phyloP scores from a whole-genome alignment of 192 early-diverging fungal genomes.

The Thoreauomyces humboldtii region DNA sequence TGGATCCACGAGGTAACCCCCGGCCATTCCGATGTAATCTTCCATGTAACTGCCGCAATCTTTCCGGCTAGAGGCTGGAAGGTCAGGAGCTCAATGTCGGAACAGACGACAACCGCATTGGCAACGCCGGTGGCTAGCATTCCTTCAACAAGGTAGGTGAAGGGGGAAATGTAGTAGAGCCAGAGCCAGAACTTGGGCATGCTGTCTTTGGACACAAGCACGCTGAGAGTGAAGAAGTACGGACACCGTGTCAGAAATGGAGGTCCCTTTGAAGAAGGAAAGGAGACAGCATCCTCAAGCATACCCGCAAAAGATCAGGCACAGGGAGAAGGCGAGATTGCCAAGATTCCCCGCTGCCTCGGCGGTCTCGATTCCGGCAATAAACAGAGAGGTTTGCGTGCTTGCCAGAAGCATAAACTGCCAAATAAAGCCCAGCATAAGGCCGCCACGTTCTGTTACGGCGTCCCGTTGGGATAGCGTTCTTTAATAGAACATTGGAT shows the following conservation, averaged over 20 bases:
- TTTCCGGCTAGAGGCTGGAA: neutral
- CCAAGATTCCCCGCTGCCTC: slow-evolving; percentile 10
- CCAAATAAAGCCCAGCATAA: slow-evolving; percentile 3
- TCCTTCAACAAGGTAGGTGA: neutral
- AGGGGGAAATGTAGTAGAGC: slow-evolving; percentile 1
- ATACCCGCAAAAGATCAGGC: slow-evolving; percentile 22
- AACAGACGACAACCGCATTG: neutral
- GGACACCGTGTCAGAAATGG: too few species aligned
- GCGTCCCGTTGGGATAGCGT: too few species aligned
- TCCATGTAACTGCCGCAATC: slow-evolving; percentile 13
- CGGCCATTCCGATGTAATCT: slow-evolving; percentile 21
- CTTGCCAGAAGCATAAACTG: slow-evolving; percentile 4
- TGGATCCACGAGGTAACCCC: slow-evolving; percentile 48
- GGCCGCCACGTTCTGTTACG: slow-evolving; percentile 6
- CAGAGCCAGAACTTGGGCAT: neutral
- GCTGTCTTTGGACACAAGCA: neutral
- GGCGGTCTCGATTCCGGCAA: slow-evolving; percentile 15
- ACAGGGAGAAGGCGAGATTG: slow-evolving; percentile 10
- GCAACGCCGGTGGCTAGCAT: neutral
- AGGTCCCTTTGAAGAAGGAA: too few species aligned
- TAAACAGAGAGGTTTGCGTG: slow-evolving; percentile 4
- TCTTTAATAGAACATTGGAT: too few species aligned
- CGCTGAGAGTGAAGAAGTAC: too few species aligned
- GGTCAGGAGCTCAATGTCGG: neutral
- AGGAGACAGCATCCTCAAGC: too few species aligned